These are phyloP conservation scores for Bryoerythrophyllum caledonicum DNA, from an alignment of 225 moss, liverwort and hornwort genomes.

Conservation along the genomic window DNA sequence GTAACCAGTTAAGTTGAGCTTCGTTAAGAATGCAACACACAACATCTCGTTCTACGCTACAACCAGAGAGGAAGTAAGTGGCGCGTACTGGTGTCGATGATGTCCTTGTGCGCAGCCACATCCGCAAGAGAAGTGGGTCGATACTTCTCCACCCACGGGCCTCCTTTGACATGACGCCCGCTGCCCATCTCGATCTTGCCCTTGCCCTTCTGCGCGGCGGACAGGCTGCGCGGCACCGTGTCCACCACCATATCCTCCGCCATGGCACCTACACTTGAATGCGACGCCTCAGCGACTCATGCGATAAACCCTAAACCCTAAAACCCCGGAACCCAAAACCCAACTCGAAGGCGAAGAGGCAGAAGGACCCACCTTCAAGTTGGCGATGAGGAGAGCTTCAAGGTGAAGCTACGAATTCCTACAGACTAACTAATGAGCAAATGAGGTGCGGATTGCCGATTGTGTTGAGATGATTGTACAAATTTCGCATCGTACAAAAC, in stretches of 20 bases:
- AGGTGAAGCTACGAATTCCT: neutral
- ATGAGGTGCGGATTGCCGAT: neutral
- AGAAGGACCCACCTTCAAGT: neutral
- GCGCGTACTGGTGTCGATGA: conserved; percentile 86
- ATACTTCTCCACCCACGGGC: conserved; percentile 99
- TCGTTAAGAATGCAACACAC: neutral
- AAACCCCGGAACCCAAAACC: conserved; percentile 10
- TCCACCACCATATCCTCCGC: conserved; percentile 57
- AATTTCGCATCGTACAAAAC: neutral
- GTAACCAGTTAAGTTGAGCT: neutral
- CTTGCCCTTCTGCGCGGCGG: conserved; percentile 60
- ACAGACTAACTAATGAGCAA: neutral
- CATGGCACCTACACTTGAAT: conserved; percentile 24
- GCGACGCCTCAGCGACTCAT: neutral
- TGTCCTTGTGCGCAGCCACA: conserved; percentile 96
- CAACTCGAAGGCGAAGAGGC: neutral
- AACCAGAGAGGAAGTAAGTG: neutral
- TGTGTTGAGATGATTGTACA: neutral
- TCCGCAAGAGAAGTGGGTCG: conserved; percentile 84
- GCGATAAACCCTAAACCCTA: conserved; percentile 22
- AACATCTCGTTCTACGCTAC: neutral
- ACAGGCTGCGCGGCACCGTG: conserved; percentile 27
- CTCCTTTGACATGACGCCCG: conserved; percentile 46
- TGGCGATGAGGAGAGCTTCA: conserved; percentile 1
- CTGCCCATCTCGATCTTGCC: conserved; percentile 39